Percentiles rank a stretch among this genome's conserved stretches.
phyloP scores from a whole-genome alignment of 2,329 filamentous ascomycete genomes.

The Colletotrichum limetticola region DNA sequence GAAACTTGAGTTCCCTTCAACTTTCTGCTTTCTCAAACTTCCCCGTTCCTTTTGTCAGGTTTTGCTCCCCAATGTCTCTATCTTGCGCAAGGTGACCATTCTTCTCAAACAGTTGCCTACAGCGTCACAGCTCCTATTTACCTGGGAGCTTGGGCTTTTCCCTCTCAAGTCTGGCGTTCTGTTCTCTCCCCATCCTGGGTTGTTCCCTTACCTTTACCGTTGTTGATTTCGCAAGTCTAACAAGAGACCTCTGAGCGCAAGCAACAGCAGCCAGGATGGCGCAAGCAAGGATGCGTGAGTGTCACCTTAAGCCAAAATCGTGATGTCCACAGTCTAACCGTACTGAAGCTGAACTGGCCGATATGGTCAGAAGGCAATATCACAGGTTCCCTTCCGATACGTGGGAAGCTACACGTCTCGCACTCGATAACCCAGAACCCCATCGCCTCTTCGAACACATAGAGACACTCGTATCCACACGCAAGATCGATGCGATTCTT shows the following conservation, averaged over 20 bases:
- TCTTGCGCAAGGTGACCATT: background rate
- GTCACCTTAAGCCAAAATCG: accelerated
- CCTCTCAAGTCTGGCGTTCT: background rate
- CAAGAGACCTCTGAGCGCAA: background rate
- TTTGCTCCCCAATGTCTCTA: background rate
- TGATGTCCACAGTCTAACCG: background rate
- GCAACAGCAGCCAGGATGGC: slow-evolving; percentile 21
- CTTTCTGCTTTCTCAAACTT: slow-evolving; percentile 1
- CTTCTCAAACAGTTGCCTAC: background rate
- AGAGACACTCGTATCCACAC: slow-evolving; percentile 22
- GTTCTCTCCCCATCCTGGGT: background rate
- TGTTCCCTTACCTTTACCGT: background rate
- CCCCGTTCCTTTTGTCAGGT: slow-evolving; percentile 8
- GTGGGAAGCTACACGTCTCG: slow-evolving; percentile 1
- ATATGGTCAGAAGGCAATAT: slow-evolving; percentile 9
- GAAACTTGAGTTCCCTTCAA: background rate
- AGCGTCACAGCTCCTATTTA: background rate
- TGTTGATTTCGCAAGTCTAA: background rate
- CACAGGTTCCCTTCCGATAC: slow-evolving; percentile 26
- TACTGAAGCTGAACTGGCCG: slow-evolving; percentile 21
- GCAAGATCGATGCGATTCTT: slow-evolving; percentile 21
- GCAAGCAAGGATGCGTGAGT: slow-evolving; percentile 28
- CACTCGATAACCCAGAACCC: slow-evolving; percentile 11
- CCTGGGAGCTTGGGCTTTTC: background rate
- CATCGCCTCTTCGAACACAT: slow-evolving; percentile 28